A percentile compares a stretch with the other conserved stretches of the same genome.
phyloP scores from a whole-genome alignment of 257 asterid species.

The Schizonepeta tenuifolia region DNA sequence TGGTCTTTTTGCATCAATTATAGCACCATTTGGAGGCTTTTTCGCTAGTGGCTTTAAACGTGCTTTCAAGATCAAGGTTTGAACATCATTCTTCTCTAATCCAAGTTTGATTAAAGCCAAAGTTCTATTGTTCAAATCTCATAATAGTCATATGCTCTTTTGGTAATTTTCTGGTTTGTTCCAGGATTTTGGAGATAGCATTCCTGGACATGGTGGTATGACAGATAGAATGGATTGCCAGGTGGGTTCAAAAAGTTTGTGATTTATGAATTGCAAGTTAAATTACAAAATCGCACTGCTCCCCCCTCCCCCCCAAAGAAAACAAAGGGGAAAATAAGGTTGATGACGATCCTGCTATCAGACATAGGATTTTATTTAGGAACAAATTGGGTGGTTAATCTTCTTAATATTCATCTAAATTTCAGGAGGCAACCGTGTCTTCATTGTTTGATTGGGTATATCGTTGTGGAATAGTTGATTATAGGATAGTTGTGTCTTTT shows the following conservation, averaged over 20 bases:
- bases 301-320: too few relatives aligned
- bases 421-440: not conserved
- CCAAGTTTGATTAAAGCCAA: conserved; percentile 25
- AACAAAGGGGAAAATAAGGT: too few relatives aligned
- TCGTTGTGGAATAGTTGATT: not conserved
- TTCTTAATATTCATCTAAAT: too few relatives aligned
- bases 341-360: too few relatives aligned
- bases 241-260: conserved; percentile 43
- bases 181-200: conserved; percentile 99
- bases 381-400: too few relatives aligned
- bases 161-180: conserved; percentile 7
- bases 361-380: too few relatives aligned
- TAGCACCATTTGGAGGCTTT: conserved; percentile 99
- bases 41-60: conserved; percentile 98
- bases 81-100: conserved; percentile 20
- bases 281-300: too few relatives aligned
- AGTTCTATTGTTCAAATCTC: conserved; percentile 8
- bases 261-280: conserved; percentile 7
- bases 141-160: conserved; percentile 18
- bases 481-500: not conserved
- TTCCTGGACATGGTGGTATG: conserved; percentile 99
- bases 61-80: conserved; percentile 97
- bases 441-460: not conserved
- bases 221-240: conserved; percentile 99
- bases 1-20: conserved; percentile 92